Conservation (phyloP, 805 yeast genomes). For the Kodamaea hsintzibuensis region DNA sequence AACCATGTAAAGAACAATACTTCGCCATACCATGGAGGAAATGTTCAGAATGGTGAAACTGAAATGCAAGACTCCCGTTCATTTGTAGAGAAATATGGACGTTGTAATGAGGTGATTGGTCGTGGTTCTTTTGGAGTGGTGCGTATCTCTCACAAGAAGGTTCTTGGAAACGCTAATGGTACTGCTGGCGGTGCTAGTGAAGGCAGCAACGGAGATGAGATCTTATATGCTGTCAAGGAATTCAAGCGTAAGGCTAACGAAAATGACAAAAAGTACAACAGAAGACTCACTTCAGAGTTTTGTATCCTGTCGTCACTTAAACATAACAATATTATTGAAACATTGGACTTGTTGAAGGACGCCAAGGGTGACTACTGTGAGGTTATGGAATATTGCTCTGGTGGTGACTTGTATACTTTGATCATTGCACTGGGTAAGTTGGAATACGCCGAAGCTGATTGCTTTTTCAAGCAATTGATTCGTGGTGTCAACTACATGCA, state of each 20-base stretch:
- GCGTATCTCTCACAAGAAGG: slow-evolving; percentile 76
- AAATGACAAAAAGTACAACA: slow-evolving; percentile 63
- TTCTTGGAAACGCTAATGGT: slow-evolving; percentile 11
- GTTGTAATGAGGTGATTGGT: slow-evolving; percentile 93
- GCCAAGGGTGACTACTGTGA: slow-evolving; percentile 82
- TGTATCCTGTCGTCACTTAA: slow-evolving; percentile 78
- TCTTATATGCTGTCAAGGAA: slow-evolving; percentile 83
- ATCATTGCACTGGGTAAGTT: slow-evolving; percentile 76
- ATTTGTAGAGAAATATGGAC: slow-evolving; percentile 86
- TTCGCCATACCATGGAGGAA: slow-evolving; percentile 15
- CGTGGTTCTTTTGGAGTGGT: slow-evolving; percentile 95
- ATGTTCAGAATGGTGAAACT: slow-evolving; percentile 5
- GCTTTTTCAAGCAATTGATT: slow-evolving; percentile 82
- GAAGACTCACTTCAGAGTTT: slow-evolving; percentile 78
- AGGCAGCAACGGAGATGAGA: slow-evolving; percentile 31
- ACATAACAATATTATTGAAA: slow-evolving; percentile 74
- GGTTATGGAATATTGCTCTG: slow-evolving; percentile 82
- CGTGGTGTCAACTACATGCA: slow-evolving; percentile 88
- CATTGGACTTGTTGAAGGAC: slow-evolving; percentile 76
- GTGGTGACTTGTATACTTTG: slow-evolving; percentile 77
- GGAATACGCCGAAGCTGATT: slow-evolving; percentile 83
- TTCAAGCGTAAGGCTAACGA: slow-evolving; percentile 66
- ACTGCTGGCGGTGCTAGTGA: slow-evolving; percentile 9
- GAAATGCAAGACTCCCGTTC: slow-evolving; percentile 44
- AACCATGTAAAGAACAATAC: slow-evolving; percentile 50